Evolutionary conservation across 768 basidiomycete genomes (phyloP), one percentile per base, ranked within the genome.

Genomic region (Candolleomyces aberdarensis): DNA sequence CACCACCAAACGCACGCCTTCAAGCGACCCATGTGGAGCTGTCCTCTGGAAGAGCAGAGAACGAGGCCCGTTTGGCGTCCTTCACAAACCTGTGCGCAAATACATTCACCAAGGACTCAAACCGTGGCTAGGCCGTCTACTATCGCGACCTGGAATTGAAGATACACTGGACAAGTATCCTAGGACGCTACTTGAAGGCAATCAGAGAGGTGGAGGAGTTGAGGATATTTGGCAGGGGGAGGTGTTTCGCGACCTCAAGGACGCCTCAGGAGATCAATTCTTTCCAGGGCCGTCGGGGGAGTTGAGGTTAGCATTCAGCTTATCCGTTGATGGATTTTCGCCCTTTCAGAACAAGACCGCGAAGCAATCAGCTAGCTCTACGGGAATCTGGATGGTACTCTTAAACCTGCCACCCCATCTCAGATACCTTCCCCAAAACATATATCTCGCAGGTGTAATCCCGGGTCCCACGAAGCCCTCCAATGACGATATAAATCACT

Each of bases 401-500:
- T 58, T 76, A 10, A 76, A 75, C 59, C 68, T 78, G 10, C 77
- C 76, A 1, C 68, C 67, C 3, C 54, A 62, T 36, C 20, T 69
- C 20, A 66, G 68, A 10, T 71, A 69, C 53, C 61, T 63, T 13
- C 14, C 61, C 0, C 70, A 78, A 54, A 79, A 81, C 58, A 66
- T 80, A 49, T 78, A 70, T 57, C 61, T 69, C 6, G 66, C 62
- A 3, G 77, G 72, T 0, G 64, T 80, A 56, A 75, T 78, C 41
- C 77, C 78, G 5, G 77, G 79, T 0, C 79, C 78, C 0, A 57
- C 67, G 0, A 64, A 72, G 29, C 76, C 78, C 3, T 66, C 66
- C 0, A 60, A 64, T 0, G 46, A 69, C 0, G 64, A 78, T 50
- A 67, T 79, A 3, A 78, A 80, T 19, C 72, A 77, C 46, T 49